These are phyloP conservation scores for Diphasiastrum complanatum DNA, from an alignment of 83 land plant genomes.

Conservation along the genomic window DNA sequence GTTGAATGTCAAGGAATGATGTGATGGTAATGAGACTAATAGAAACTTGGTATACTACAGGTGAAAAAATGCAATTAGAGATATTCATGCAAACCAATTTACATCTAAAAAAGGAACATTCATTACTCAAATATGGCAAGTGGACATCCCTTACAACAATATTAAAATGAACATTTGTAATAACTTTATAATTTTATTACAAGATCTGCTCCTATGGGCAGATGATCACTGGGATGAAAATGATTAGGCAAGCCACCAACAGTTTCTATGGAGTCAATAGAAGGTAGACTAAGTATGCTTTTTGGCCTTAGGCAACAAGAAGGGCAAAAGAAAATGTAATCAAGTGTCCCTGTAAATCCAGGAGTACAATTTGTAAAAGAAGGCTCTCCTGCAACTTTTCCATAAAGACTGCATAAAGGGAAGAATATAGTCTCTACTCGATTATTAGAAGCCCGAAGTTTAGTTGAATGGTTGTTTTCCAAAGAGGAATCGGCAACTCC, in stretches of 20 bases:
- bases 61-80: too few species aligned
- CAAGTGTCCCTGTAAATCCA: constrained; percentile 68
- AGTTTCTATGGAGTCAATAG: constrained; percentile 41
- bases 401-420: constrained; percentile 51
- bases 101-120: too few species aligned
- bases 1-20: too few species aligned
- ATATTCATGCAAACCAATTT: too few species aligned
- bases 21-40: too few species aligned
- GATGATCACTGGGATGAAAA: constrained; percentile 72
- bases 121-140: too few species aligned
- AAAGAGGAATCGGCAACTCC: too few species aligned
- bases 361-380: constrained; percentile 74
- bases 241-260: constrained; percentile 66
- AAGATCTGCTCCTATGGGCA: constrained; percentile 77
- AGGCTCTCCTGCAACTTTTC: constrained; percentile 54
- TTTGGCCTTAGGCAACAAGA: constrained; percentile 43
- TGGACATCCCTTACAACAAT: too few species aligned
- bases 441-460: too few species aligned
- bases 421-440: constrained; percentile 24
- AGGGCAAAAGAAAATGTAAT: constrained; percentile 58
- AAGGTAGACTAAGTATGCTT: constrained; percentile 48
- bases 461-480: too few species aligned
- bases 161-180: too few species aligned
- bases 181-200: not conserved
- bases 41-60: too few species aligned